A percentile compares a stretch with the other conserved stretches of the same genome.
Conservation (phyloP, 148 eudicot species). For the Rhododendron vialii region DNA sequence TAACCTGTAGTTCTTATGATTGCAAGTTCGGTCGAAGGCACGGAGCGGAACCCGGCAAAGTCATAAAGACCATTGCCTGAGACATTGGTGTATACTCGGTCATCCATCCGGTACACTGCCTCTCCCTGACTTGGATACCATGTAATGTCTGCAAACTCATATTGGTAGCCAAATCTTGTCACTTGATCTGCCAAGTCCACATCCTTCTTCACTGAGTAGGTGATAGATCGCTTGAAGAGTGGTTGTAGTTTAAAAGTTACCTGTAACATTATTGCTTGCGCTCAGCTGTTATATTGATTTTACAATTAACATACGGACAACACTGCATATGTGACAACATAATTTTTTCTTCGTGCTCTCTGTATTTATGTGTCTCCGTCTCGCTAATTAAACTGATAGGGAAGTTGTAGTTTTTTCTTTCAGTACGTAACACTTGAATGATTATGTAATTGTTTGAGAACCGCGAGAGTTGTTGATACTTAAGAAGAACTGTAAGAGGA, state of each 20-base stretch:
- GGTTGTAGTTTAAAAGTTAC: conserved; percentile 59
- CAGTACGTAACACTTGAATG: too few species aligned
- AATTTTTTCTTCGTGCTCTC: too few species aligned
- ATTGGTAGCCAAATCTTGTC: conserved; percentile 37
- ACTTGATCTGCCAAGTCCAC: conserved; percentile 45
- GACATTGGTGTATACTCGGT: conserved; percentile 33
- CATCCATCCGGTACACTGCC: conserved; percentile 49
- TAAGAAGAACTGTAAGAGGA: too few species aligned
- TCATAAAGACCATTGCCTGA: conserved; percentile 44
- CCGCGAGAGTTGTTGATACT: too few species aligned
- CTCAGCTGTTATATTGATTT: background rate
- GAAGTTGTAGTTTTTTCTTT: too few species aligned
- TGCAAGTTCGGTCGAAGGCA: conserved; percentile 24
- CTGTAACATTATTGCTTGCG: conserved; percentile 17
- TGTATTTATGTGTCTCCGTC: too few species aligned
- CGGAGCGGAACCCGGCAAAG: conserved; percentile 49
- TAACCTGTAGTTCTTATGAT: conserved; percentile 38
- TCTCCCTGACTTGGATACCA: conserved; percentile 61
- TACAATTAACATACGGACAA: too few species aligned
- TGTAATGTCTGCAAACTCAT: conserved; percentile 62
- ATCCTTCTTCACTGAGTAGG: conserved; percentile 9
- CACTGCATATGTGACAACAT: too few species aligned
- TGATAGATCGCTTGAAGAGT: conserved; percentile 53
- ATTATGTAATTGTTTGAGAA: too few species aligned
- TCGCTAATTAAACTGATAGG: too few species aligned